These are phyloP conservation scores for Forsythia suspensa DNA, from an alignment of 257 asterid genomes.

Conservation along the genomic window DNA sequence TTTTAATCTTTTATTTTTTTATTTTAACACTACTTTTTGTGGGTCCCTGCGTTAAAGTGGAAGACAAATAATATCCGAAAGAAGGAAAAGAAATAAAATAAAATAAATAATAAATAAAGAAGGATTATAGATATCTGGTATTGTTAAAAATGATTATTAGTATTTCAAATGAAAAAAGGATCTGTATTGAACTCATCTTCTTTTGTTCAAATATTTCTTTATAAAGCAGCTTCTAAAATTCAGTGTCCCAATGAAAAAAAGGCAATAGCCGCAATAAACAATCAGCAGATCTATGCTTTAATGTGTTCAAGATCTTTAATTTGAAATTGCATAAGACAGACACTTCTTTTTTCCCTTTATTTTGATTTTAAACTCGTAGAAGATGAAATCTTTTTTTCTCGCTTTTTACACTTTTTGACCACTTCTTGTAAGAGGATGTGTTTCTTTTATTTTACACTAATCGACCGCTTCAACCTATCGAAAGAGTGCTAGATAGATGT, in stretches of 20 bases:
- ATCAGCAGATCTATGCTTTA: background rate
- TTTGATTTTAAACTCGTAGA: constrained; percentile 12
- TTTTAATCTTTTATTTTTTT: no score
- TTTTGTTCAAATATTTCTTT: background rate
- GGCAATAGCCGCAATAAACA: background rate
- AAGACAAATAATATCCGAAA: constrained; percentile 5
- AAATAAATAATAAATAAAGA: no score
- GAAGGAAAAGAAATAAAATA: no score
- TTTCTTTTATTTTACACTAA: background rate
- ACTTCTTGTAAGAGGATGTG: background rate
- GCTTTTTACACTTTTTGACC: background rate
- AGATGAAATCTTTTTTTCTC: background rate
- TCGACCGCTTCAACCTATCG: background rate
- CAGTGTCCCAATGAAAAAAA: background rate
- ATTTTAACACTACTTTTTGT: background rate
- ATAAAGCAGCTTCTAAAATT: background rate
- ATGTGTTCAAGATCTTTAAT: background rate
- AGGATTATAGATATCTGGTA: no score
- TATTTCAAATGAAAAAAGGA: background rate
- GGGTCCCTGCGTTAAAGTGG: constrained; percentile 25
- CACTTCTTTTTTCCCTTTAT: background rate
- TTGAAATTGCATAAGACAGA: background rate
- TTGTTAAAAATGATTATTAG: no score
- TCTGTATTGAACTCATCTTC: background rate
- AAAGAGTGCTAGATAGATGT: no score